Conservation (phyloP, 805 yeast species). For the Suhomyces sp. region DNA sequence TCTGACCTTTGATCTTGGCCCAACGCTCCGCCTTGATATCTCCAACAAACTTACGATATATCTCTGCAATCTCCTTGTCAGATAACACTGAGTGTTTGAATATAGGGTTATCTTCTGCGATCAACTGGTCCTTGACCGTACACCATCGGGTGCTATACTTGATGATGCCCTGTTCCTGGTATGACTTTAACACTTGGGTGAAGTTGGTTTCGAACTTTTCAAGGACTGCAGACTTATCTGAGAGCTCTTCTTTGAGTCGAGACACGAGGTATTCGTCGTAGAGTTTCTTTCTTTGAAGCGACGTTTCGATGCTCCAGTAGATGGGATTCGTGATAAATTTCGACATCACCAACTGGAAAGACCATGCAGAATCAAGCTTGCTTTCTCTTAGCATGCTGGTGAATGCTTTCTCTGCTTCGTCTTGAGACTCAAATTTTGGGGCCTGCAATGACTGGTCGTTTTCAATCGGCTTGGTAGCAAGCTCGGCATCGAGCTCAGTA, state of each 20-base stretch:
- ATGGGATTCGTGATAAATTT: slow-evolving; percentile 54
- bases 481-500: slow-evolving; percentile 16
- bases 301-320: slow-evolving; percentile 66
- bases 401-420: slow-evolving; percentile 47
- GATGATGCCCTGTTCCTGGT: slow-evolving; percentile 35
- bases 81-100: slow-evolving; percentile 58
- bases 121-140: slow-evolving; percentile 45
- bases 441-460: slow-evolving; percentile 24
- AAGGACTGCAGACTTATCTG: slow-evolving; percentile 50
- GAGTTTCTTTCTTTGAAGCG: slow-evolving; percentile 54
- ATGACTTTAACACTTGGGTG: slow-evolving; percentile 40
- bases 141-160: slow-evolving; percentile 63
- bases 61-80: slow-evolving; percentile 52
- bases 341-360: slow-evolving; percentile 65
- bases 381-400: slow-evolving; percentile 50
- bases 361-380: slow-evolving; percentile 70
- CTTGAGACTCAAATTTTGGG: slow-evolving; percentile 16
- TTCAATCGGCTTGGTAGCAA: slow-evolving; percentile 19
- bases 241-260: slow-evolving; percentile 46
- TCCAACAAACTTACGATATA: slow-evolving; percentile 51
- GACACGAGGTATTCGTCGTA: slow-evolving; percentile 61
- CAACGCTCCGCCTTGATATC: slow-evolving; percentile 33
- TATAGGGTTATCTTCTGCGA: slow-evolving; percentile 63
- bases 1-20: slow-evolving; percentile 21
- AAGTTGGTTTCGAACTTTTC: slow-evolving; percentile 59